A percentile compares a stretch with the other conserved stretches of the same genome.
Conservation (phyloP, 768 basidiomycete genomes). For the Mycena sanguinolenta region DNA sequence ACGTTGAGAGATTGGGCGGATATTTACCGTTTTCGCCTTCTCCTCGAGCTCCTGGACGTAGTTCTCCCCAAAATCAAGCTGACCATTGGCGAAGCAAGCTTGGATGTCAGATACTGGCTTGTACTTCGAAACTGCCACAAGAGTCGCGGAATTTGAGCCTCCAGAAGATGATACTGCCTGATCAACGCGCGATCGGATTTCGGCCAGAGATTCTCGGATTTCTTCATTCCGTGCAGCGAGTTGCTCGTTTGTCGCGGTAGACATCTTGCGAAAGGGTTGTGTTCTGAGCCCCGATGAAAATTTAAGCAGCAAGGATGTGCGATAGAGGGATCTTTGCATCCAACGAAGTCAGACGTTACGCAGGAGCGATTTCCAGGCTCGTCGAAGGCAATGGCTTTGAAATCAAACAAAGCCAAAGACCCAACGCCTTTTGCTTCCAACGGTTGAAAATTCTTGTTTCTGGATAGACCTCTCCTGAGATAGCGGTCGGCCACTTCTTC, state of each 20-base stretch:
- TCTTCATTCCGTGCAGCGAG: slow-evolving; percentile 56
- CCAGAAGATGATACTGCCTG: slow-evolving; percentile 37
- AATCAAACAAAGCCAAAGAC: background rate
- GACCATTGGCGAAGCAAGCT: slow-evolving; percentile 84
- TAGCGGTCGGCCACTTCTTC: background rate
- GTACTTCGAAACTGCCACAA: slow-evolving; percentile 94
- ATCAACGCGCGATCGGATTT: slow-evolving; percentile 65
- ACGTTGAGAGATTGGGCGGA: slow-evolving; percentile 36
- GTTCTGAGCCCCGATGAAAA: background rate
- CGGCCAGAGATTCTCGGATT: slow-evolving; percentile 64
- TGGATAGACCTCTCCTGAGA: background rate
- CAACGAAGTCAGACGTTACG: background rate
- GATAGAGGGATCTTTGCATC: background rate
- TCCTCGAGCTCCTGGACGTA: slow-evolving; percentile 94
- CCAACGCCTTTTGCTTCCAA: too few relatives aligned
- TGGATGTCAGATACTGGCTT: slow-evolving; percentile 91
- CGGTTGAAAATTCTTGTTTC: background rate
- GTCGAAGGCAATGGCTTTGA: too few relatives aligned
- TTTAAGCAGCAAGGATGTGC: background rate
- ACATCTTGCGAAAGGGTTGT: slow-evolving; percentile 11
- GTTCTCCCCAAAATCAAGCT: slow-evolving; percentile 97
- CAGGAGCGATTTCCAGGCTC: too few relatives aligned
- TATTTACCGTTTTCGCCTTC: slow-evolving; percentile 76
- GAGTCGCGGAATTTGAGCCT: slow-evolving; percentile 42
- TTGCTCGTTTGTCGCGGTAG: slow-evolving; percentile 3